Conservation (phyloP, 75 land plant species). For the Picea sitchensis region DNA sequence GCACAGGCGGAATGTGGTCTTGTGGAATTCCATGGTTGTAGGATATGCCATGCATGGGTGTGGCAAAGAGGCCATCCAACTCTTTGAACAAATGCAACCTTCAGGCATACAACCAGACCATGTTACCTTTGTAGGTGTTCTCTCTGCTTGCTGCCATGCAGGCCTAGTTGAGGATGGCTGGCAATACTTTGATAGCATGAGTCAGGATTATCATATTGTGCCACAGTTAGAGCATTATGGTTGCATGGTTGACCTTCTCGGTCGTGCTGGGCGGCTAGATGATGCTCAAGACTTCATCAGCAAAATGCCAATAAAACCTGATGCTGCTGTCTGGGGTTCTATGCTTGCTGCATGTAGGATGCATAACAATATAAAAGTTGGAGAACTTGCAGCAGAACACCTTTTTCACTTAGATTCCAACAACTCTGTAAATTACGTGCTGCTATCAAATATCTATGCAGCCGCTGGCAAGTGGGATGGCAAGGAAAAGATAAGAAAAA, state of each 20-base stretch:
- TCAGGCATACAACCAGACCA: constrained; percentile 34
- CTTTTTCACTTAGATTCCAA: constrained; percentile 56
- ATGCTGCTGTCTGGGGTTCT: constrained; percentile 61
- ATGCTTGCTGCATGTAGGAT: constrained; percentile 61
- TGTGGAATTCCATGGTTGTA: constrained; percentile 71
- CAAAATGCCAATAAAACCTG: constrained; percentile 57
- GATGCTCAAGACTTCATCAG: constrained; percentile 55
- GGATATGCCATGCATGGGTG: constrained; percentile 70
- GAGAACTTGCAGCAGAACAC: constrained; percentile 40
- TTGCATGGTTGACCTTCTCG: constrained; percentile 69
- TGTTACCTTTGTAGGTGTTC: constrained; percentile 68
- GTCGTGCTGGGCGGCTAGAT: constrained; percentile 56
- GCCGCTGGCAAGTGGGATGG: constrained; percentile 49
- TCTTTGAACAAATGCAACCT: constrained; percentile 46
- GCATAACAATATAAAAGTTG: constrained; percentile 54
- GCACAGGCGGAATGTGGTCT: constrained; percentile 37
- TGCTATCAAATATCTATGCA: constrained; percentile 62
- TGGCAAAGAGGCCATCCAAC: constrained; percentile 30
- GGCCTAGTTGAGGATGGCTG: constrained; percentile 54
- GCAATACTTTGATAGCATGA: constrained; percentile 39
- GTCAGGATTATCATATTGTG: constrained; percentile 33
- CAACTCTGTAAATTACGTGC: constrained; percentile 53
- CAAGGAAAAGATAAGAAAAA: constrained; percentile 37
- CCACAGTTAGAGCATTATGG: constrained; percentile 66
- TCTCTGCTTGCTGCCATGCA: constrained; percentile 61